These are phyloP conservation scores for Leccinum longicurvipes DNA, from an alignment of 768 basidiomycete species.

Conservation along the genomic window DNA sequence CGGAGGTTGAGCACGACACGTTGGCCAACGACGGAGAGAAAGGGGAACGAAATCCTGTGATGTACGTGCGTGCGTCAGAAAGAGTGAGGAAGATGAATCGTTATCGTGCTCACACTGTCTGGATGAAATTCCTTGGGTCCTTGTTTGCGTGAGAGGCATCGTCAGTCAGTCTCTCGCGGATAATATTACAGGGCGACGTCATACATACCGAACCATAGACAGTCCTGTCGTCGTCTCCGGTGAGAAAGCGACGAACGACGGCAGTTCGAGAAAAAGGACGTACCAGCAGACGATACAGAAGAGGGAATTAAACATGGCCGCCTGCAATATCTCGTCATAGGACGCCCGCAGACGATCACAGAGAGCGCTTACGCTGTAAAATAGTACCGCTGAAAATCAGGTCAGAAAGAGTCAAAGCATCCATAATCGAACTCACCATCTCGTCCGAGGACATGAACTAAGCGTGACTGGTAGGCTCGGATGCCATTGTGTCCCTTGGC, in stretches of 20 bases:
- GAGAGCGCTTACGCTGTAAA: slow-evolving; percentile 11
- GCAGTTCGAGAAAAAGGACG: not conserved
- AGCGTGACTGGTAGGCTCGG: slow-evolving; percentile 5
- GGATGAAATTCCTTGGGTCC: slow-evolving; percentile 17
- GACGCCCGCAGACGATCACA: not conserved
- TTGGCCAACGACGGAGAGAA: slow-evolving; percentile 17
- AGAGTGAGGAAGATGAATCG: not conserved
- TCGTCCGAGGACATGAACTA: slow-evolving; percentile 18
- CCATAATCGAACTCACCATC: slow-evolving; percentile 19
- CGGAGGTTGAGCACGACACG: slow-evolving; percentile 24
- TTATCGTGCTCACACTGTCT: slow-evolving; percentile 7
- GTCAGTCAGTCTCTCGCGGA: not conserved
- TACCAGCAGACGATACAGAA: slow-evolving; percentile 14
- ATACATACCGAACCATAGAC: slow-evolving; percentile 9
- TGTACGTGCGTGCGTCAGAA: not conserved
- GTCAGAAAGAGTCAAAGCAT: not conserved
- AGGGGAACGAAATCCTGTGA: slow-evolving; percentile 8
- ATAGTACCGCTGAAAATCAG: slow-evolving; percentile 7
- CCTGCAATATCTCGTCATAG: slow-evolving; percentile 1
- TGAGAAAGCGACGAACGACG: not conserved
- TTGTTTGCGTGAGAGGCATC: not conserved
- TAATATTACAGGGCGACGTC: too few relatives aligned
- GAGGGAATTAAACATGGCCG: slow-evolving; percentile 3
- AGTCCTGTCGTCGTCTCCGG: slow-evolving; percentile 1
- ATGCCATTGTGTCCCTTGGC: not conserved